Base-by-base conservation (phyloP, 2,329 filamentous ascomycete genomes). In the Hypoxylon sp. region DNA sequence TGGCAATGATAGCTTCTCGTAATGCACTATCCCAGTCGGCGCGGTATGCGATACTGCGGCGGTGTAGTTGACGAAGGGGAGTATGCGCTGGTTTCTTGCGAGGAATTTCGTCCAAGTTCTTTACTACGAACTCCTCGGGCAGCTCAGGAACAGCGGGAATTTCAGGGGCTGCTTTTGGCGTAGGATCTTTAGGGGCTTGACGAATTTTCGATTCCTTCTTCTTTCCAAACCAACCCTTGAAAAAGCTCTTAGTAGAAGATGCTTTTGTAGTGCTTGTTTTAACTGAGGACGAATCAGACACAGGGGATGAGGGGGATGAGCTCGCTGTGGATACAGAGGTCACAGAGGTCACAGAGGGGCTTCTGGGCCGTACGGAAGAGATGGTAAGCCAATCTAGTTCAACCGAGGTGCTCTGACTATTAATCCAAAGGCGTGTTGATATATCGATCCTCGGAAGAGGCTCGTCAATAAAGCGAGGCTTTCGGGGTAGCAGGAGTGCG, bases 11-110 rank as follows among this genome's bases (percentile, higher is more conserved):
- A 4, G 78, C 76, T 38, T 76, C 73, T 9, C 71, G 62, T 12
- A 80, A 72, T 4, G 74, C 78, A 0, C 57, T 65, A 30, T 77
- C 72, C 81, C 81, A 83, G 50, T 79, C 73, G 0, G 54, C 71
- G 12, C 54, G 60, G 22, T 73, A 74, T 18, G 70, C 73, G 24
- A 70, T 46, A 18, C 55, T 76, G 53, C 12, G 71, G 0, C 74
- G 64, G 66, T 71, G 26, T 60, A 74, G 54, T 69, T 75, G 62
- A 49, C 72, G 65, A 57, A 68, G 22, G 67, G 74, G 51, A 20
- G 42, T 48, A 33, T 63, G 57, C 3, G 55, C 52, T 14, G 64
- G 59, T 51, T 70, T 71, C 55, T 60, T 64, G 32, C 26, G 64
- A 26, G 57, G 51, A 12, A 48, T 16, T 8, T 65, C 56, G 46